phyloP scores from a whole-genome alignment of 768 basidiomycete genomes.

The Nidula microcarpa region DNA sequence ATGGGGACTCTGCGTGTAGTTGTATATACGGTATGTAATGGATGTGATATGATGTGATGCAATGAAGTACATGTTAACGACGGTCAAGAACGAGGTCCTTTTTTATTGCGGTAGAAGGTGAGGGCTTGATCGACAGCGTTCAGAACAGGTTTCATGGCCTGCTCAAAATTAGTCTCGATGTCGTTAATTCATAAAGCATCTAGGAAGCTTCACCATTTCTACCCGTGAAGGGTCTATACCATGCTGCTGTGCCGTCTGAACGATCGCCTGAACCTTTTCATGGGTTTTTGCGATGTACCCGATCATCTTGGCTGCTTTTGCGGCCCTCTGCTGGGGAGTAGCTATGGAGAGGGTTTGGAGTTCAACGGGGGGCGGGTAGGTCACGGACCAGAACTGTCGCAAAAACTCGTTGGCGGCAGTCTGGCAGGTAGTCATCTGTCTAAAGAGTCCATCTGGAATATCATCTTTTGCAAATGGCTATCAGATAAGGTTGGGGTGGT shows the following conservation, averaged over 20 bases:
- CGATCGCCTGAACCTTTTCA: constrained; percentile 80
- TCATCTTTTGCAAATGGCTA: constrained; percentile 50
- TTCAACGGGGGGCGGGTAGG: constrained; percentile 72
- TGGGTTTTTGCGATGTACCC: constrained; percentile 75
- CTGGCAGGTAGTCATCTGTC: constrained; percentile 86
- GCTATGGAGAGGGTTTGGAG: constrained; percentile 42
- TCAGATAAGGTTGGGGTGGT: constrained; percentile 2
- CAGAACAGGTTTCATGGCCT: constrained; percentile 78
- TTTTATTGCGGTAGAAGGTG: constrained; percentile 49
- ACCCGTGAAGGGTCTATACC: constrained; percentile 63
- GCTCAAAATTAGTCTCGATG: constrained; percentile 1
- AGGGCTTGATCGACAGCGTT: constrained; percentile 74
- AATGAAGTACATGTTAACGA: background rate
- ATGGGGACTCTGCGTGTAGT: background rate
- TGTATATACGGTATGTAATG: constrained; percentile 10
- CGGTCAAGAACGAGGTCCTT: constrained; percentile 16
- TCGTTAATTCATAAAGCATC: background rate
- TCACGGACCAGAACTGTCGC: constrained; percentile 91
- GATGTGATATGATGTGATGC: constrained; percentile 3
- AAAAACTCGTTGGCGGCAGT: constrained; percentile 95
- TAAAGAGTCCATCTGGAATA: constrained; percentile 74
- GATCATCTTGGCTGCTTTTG: constrained; percentile 86
- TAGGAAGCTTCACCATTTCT: constrained; percentile 44
- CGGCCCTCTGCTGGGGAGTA: constrained; percentile 65
- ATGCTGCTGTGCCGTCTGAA: constrained; percentile 54